Conservation (phyloP, 805 yeast genomes). For the Cyberlindnera petersonii region DNA sequence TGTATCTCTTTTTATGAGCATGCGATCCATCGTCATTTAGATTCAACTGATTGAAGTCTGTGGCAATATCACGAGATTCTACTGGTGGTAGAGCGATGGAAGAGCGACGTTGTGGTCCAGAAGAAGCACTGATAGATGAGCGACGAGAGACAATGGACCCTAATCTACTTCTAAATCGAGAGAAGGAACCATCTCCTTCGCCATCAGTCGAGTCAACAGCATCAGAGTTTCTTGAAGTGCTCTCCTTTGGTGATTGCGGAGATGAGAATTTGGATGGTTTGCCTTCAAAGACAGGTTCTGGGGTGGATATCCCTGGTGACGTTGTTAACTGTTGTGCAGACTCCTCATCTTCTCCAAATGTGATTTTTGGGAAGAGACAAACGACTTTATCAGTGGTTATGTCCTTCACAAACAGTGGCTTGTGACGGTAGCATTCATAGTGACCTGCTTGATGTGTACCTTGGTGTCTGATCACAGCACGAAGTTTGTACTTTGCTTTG, state of each 20-base stretch:
- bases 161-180: constrained; percentile 23
- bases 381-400: constrained; percentile 25
- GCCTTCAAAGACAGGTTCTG: background rate
- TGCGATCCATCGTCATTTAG: constrained; percentile 3
- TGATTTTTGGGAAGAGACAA: constrained; percentile 30
- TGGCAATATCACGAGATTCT: constrained; percentile 3
- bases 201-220: constrained; percentile 13
- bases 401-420: constrained; percentile 49
- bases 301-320: background rate
- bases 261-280: background rate
- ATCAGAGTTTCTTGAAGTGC: constrained; percentile 18
- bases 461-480: constrained; percentile 75
- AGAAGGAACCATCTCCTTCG: constrained; percentile 19
- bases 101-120: constrained; percentile 17
- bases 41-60: constrained; percentile 5
- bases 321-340: background rate
- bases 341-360: constrained; percentile 16
- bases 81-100: constrained; percentile 5
- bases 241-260: constrained; percentile 13
- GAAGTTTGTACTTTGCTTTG: constrained; percentile 50
- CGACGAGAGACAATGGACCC: constrained; percentile 26
- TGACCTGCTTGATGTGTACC: constrained; percentile 91
- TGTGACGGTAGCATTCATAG: constrained; percentile 81
- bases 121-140: constrained; percentile 14
- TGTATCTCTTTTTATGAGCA: constrained; percentile 33